Evolutionary conservation across 768 basidiomycete genomes (phyloP), one percentile per base, ranked within the genome.

Genomic region (Crassisporium funariophilum): DNA sequence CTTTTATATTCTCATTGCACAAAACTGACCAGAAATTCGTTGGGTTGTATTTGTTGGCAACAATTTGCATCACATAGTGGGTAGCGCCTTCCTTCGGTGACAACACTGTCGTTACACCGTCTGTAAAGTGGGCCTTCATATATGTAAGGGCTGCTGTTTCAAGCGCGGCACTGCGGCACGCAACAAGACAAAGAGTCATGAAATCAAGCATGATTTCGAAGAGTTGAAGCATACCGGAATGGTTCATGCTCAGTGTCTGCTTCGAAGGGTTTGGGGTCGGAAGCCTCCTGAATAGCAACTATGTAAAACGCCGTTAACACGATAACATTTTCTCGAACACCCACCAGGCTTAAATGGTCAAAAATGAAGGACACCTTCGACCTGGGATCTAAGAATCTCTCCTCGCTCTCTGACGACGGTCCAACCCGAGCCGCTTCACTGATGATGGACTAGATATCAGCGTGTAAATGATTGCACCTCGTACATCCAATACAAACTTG

Each of bases 21-120:
- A n/a, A 17, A 12, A 55, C 67, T 49, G 41, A 94, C 95, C 95
- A 98, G 70, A 79, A 98, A 66, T 98, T 98, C 16, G 80, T 68
- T 0, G 91, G 88, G 61, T 95, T 98, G 69, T 98, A 98, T 62
- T 94, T 92, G 65, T 97, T 95, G 15, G 91, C 88, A n/a, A 95
- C 94, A 45, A 97, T 71, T 61, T 94, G 89, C 34, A 97, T 65
- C 12, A 79, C 74, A 57, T 82, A 94, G 40, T 69, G 70, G 15
- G 62, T 72, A 0, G 71, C 56, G 17, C 68, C 66, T 20, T 69
- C 73, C 25, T 69, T 67, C 2, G 73, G 72, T 3, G 86, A 70
- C 57, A 91, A 91, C 7, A 91, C 82, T 29, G 88, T 81, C 0
- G 79, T 71, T 25, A 88, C 84, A 35, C 92, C 93, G 17, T 88